phyloP scores from a whole-genome alignment of 768 basidiomycete species.

The Collybiopsis confluens region DNA sequence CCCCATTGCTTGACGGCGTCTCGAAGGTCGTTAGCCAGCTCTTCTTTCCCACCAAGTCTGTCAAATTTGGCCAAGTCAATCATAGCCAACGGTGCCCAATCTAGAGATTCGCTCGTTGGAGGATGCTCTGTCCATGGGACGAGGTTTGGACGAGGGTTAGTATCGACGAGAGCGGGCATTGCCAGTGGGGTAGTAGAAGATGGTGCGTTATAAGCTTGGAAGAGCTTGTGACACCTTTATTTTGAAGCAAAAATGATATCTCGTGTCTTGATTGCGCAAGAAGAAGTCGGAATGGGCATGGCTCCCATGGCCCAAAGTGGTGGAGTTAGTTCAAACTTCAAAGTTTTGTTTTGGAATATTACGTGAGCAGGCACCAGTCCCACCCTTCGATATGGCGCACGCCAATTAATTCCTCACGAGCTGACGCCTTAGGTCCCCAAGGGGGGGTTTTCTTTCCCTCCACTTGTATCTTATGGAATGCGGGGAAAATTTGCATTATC shows the following conservation, averaged over 20 bases:
- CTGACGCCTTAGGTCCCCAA: no score
- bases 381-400: no score
- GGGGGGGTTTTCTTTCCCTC: no score
- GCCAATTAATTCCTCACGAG: no score
- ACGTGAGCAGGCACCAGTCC: no score
- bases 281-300: not conserved
- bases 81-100: slow-evolving; percentile 31
- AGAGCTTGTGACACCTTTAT: not conserved
- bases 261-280: not conserved
- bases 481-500: no score
- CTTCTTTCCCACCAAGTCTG: slow-evolving; percentile 24
- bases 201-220: not conserved
- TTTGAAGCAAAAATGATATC: not conserved
- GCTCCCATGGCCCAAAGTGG: no score
- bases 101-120: slow-evolving; percentile 21
- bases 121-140: slow-evolving; percentile 13
- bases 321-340: no score
- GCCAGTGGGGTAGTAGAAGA: not conserved
- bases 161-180: slow-evolving; percentile 3
- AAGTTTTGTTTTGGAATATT: no score
- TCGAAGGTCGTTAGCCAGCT: slow-evolving; percentile 28
- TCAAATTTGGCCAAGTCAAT: slow-evolving; percentile 33
- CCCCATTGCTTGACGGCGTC: slow-evolving; percentile 35
- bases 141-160: not conserved
- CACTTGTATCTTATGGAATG: no score